Base-by-base conservation (phyloP, 768 basidiomycete genomes). In the Naganishia vaughanmartiniae region DNA sequence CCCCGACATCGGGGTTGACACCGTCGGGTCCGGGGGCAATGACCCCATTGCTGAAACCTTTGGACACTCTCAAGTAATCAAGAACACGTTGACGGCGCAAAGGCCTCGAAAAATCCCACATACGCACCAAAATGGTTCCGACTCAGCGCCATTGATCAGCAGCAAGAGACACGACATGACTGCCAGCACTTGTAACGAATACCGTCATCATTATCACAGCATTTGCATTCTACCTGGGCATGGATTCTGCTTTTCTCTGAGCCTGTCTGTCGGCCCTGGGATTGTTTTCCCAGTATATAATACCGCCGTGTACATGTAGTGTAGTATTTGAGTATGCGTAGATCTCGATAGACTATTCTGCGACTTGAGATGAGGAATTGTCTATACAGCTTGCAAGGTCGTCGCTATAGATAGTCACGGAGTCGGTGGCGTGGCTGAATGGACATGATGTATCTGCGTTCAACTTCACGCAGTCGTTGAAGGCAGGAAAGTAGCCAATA, bases 21-120 rank as follows among this genome's bases (percentile, higher is more conserved):
- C 60, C 60, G 39, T 63, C 60, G 12, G 60, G 60, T 45, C 60
- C 60, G 2, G 60, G 60, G 12, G 60, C 60, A 19, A 63, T 63
- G 60, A 63, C 60, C 24, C 60, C 60, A 1, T 28, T 45, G 36
- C 24, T 63, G 14, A 63, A 63, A 15, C 60, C 60, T 24, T 6
- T 28, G 24, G 60, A 63, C 17, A 63, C 3, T 36, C 60, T 63
- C 39, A 42, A 30, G 17, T 63, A 26, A 63, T 14, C 39, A 9
- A 45, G 24, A 45, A 26, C 3, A 57, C 19, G 33, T 33, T 15
- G 30, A 15, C 11, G 17, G 56, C 7, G 21, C 36, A 15, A 57
- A 7, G 4, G 39, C 36, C 33, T 34, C 57, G 24, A 21, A n/a
- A 34, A 26, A 63, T 5, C 24, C 4, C n/a, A 63, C 30, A 63